Evolutionary conservation across 1,284 basidiomycete species (phyloP).

Genomic region (Ganoderma meredithae): DNA sequence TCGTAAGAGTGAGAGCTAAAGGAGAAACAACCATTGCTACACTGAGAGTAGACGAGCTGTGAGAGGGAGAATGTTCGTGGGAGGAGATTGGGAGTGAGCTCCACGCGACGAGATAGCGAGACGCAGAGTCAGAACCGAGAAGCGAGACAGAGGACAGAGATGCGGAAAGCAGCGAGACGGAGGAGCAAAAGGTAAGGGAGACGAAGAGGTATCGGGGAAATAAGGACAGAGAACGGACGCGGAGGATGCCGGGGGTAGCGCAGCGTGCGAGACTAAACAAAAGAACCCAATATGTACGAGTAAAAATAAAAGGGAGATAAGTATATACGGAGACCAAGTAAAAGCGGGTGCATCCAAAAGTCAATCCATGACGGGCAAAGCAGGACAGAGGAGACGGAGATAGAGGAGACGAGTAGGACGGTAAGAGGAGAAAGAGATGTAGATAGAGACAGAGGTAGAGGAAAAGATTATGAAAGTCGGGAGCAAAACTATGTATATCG

Average conservation of each 20-base stretch:
- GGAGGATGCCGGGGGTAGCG: slow-evolving; percentile 33
- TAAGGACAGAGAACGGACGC: slow-evolving; percentile 28
- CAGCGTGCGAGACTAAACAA: slow-evolving; percentile 31
- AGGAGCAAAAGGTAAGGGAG: slow-evolving; percentile 5
- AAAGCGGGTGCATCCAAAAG: slow-evolving; percentile 29
- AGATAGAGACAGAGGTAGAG: slow-evolving; percentile 9
- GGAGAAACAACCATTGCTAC: slow-evolving; percentile 35
- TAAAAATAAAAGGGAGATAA: slow-evolving; percentile 31
- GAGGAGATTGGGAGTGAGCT: slow-evolving; percentile 16
- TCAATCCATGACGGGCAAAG: slow-evolving; percentile 32
- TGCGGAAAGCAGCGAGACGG: slow-evolving; percentile 19
- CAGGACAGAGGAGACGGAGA: slow-evolving; percentile 11
- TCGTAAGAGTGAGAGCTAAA: slow-evolving; percentile 27
- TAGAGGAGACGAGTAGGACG: slow-evolving; percentile 10
- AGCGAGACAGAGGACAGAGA: slow-evolving; percentile 16
- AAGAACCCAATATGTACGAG: slow-evolving; percentile 32
- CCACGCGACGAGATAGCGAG: slow-evolving; percentile 21
- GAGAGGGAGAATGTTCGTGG: slow-evolving; percentile 15
- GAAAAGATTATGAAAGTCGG: slow-evolving; percentile 26
- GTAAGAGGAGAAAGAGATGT: slow-evolving; percentile 11
- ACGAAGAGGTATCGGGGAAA: slow-evolving; percentile 21
- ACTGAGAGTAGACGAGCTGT: slow-evolving; percentile 32
- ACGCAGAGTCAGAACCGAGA: slow-evolving; percentile 23
- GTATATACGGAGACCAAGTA: slow-evolving; percentile 33
- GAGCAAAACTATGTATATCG: slow-evolving; percentile 35